Conservation (phyloP, 176 grass and related monocot genomes). For the Carex cristatella region DNA sequence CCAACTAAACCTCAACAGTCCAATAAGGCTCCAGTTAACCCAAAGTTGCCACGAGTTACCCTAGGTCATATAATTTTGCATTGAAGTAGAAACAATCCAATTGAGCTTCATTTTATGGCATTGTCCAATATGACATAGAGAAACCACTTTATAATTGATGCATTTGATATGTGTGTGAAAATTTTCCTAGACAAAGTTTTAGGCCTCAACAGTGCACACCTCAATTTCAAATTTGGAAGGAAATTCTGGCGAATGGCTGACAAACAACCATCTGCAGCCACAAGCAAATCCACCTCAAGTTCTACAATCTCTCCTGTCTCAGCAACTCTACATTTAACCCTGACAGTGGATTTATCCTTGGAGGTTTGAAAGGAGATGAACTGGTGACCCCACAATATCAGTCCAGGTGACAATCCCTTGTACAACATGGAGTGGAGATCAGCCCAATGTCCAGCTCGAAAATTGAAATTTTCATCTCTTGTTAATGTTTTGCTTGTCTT, state of each 20-base stretch:
- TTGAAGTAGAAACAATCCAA: not conserved
- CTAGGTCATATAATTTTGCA: not conserved
- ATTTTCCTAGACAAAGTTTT: not conserved
- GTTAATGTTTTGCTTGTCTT: constrained; percentile 57
- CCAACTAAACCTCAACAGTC: not conserved
- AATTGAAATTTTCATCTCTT: constrained; percentile 56
- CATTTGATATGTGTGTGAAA: not conserved
- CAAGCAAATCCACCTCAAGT: constrained; percentile 51
- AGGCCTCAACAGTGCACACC: constrained; percentile 20
- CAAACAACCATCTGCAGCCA: constrained; percentile 68
- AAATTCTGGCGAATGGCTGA: constrained; percentile 61
- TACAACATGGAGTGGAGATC: constrained; percentile 61
- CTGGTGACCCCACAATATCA: constrained; percentile 67
- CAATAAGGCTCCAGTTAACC: not conserved
- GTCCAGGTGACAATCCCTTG: constrained; percentile 43
- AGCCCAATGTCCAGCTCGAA: constrained; percentile 71
- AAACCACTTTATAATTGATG: not conserved
- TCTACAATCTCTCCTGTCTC: constrained; percentile 43
- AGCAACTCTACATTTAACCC: constrained; percentile 37
- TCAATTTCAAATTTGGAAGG: constrained; percentile 62
- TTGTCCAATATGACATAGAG: not conserved
- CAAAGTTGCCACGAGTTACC: not conserved
- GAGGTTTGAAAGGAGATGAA: constrained; percentile 56
- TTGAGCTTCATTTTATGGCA: not conserved
- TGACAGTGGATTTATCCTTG: constrained; percentile 26